Evolutionary conservation across 148 eudicot genomes (phyloP).

Genomic region (Vaccinium darrowii): DNA sequence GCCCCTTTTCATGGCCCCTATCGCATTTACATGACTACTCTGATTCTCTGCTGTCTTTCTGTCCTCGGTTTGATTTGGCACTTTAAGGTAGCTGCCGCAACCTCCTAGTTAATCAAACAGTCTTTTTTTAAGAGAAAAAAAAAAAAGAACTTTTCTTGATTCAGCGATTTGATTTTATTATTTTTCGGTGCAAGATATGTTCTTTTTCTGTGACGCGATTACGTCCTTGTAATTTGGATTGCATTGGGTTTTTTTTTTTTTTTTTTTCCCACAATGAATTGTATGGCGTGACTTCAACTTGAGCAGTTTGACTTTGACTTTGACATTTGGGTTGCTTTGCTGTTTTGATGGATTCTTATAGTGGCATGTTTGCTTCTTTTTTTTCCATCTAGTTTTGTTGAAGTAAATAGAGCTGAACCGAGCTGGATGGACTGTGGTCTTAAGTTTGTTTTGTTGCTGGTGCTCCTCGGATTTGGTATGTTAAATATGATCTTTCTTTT

Average conservation of each 20-base stretch:
- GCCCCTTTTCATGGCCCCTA: background rate
- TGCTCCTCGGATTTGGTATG: slow-evolving; percentile 36
- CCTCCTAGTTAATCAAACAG: background rate
- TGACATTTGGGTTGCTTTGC: background rate
- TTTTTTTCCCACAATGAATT: too few relatives aligned
- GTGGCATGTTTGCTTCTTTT: background rate
- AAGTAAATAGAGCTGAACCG: slow-evolving; percentile 11
- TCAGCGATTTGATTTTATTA: background rate
- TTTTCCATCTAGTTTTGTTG: background rate
- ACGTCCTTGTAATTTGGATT: background rate
- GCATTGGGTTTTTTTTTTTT: background rate
- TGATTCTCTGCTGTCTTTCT: slow-evolving; percentile 5
- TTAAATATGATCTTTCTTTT: background rate
- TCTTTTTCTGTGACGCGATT: background rate
- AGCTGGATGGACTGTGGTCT: slow-evolving; percentile 17
- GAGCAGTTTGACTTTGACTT: background rate
- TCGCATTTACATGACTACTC: background rate
- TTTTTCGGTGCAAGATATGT: background rate
- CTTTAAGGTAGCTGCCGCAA: background rate
- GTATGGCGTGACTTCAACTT: background rate
- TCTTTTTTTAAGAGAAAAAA: background rate
- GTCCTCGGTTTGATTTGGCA: background rate
- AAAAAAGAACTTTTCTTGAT: background rate
- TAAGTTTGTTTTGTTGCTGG: slow-evolving; percentile 22
- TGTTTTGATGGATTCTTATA: background rate